Evolutionary conservation across 2,329 filamentous ascomycete genomes (phyloP).

Genomic region (Colletotrichum trifolii): DNA sequence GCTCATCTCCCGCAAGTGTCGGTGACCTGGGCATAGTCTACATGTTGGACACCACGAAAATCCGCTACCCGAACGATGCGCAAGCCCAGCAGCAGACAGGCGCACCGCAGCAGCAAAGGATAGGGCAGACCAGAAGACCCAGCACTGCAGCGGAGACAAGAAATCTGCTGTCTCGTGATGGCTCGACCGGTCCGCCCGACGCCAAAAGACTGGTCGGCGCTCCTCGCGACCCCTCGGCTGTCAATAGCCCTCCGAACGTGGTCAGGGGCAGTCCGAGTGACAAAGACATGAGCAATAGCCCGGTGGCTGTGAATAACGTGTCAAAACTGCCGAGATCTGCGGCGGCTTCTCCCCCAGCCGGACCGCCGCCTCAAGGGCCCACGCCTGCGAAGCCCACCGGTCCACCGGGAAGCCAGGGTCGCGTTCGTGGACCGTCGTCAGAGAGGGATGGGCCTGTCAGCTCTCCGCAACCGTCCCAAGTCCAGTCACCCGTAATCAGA

Average conservation of each 20-base stretch:
- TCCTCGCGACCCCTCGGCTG: conserved; percentile 47
- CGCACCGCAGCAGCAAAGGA: conserved; percentile 47
- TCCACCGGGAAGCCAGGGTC: conserved; percentile 53
- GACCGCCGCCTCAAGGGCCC: conserved; percentile 66
- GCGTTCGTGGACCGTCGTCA: conserved; percentile 61
- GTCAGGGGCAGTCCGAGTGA: conserved; percentile 52
- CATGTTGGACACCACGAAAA: conserved; percentile 93
- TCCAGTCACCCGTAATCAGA: conserved; percentile 56
- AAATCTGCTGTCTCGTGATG: conserved; percentile 59
- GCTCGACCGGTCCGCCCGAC: conserved; percentile 63
- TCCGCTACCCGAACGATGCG: conserved; percentile 89
- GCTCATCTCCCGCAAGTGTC: conserved; percentile 82
- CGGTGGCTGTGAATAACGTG: conserved; percentile 45
- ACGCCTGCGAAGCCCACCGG: conserved; percentile 59
- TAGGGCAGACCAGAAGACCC: conserved; percentile 54
- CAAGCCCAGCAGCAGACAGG: conserved; percentile 46
- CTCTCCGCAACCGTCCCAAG: conserved; percentile 49
- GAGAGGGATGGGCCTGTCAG: conserved; percentile 52
- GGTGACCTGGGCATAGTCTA: conserved; percentile 91
- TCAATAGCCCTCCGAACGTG: conserved; percentile 54
- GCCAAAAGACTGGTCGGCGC: conserved; percentile 58
- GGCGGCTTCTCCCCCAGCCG: conserved; percentile 49
- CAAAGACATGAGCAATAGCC: conserved; percentile 48
- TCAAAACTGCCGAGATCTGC: conserved; percentile 54
- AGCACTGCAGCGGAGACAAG: conserved; percentile 54